Conservation (phyloP, 2,329 filamentous ascomycete genomes). For the Xylaria sp. region DNA sequence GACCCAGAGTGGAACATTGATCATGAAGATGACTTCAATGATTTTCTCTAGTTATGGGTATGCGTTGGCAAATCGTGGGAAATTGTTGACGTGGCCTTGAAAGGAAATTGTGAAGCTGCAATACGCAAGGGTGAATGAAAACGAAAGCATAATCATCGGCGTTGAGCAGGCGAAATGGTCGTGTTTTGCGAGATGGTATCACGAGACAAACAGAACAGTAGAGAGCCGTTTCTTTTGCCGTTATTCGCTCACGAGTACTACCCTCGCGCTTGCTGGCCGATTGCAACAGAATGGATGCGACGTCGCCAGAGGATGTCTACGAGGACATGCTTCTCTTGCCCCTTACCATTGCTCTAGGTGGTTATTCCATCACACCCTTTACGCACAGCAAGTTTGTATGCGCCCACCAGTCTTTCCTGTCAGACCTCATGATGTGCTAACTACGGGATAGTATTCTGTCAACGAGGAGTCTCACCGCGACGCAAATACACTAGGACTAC, state of each 20-base stretch:
- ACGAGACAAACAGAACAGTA: constrained; percentile 2
- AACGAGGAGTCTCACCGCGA: too few species aligned
- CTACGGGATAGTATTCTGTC: too few species aligned
- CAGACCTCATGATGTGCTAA: too few species aligned
- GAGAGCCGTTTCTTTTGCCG: not conserved
- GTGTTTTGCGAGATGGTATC: constrained; percentile 14
- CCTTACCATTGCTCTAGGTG: not conserved
- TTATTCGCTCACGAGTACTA: not conserved
- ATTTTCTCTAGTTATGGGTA: not conserved
- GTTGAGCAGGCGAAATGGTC: not conserved
- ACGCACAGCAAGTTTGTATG: too few species aligned
- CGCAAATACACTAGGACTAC: too few species aligned
- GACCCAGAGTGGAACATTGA: constrained; percentile 54
- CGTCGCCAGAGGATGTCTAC: not conserved
- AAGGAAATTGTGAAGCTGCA: not conserved
- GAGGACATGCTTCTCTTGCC: not conserved
- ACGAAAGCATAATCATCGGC: not conserved
- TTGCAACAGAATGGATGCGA: not conserved
- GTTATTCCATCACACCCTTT: too few species aligned
- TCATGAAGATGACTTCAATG: constrained; percentile 24
- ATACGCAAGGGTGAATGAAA: not conserved
- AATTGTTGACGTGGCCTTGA: not conserved
- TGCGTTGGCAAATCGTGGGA: not conserved
- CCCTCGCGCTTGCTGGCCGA: not conserved
- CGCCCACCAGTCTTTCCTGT: too few species aligned